Base-by-base conservation (phyloP, 75 land plant genomes). In the Picea sitchensis region DNA sequence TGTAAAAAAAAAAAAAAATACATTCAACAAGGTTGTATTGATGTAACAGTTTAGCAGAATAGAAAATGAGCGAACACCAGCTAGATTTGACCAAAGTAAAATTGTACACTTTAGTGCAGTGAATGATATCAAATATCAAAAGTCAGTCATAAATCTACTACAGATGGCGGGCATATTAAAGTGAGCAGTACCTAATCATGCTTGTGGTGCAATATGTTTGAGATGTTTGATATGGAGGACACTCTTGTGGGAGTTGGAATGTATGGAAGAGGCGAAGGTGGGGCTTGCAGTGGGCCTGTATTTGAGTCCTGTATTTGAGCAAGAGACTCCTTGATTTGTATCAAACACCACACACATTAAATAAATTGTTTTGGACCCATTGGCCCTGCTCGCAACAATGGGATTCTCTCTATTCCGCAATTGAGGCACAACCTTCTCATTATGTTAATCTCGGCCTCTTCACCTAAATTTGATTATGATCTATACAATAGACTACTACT, bases 231-330 rank as follows among this genome's bases (percentile, higher is more conserved):
- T 84, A 38, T 84, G 84, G 4, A 84, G 76, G 4, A 84, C 73
- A 26, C 77, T 81, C 75, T 76, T 76, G 79, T 84, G 83, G 4
- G 86, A 84, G 62, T 84, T 82, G 17, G 86, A 84, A 54, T 84
- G 86, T 79, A 79, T 81, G 51, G 69, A 57, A 7, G 74, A 56
- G 26, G 77, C 68, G 32, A 83, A 84, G 23, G 73, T 65, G 30
- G 86, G 86, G 54, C 84, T 81, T 17, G 77, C 84, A 14, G 86
- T 83, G 47, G 86, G 86, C n/a, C n/a, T n/a, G n/a, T n/a, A n/a
- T n/a, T n/a, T n/a, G n/a, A n/a, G n/a, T n/a, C 31, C 86, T 67
- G 75, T 84, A 84, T 76, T 84, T 83, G 31, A 5, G 44, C 44
- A 81, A 67, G n/a, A 84, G 75, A 76, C 86, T 67, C 6, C 86